These are phyloP conservation scores for Omphalea diandra DNA, from an alignment of 441 rosid genomes.

Conservation along the genomic window DNA sequence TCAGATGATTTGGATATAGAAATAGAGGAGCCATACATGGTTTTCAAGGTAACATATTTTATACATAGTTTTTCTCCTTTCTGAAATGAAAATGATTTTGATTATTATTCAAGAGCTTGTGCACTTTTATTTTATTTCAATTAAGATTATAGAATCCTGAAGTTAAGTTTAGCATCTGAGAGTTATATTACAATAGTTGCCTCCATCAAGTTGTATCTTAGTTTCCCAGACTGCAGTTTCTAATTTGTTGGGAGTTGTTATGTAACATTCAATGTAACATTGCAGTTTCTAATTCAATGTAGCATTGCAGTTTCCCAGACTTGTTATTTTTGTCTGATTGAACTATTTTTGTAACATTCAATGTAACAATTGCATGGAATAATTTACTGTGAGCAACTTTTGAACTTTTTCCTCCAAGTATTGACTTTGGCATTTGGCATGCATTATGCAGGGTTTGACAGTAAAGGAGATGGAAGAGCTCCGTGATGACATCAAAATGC, in stretches of 20 bases:
- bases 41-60: conserved; percentile 68
- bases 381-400: not conserved
- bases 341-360: not conserved
- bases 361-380: not conserved
- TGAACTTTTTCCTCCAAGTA: not conserved
- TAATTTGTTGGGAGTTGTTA: not conserved
- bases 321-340: not conserved
- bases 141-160: not conserved
- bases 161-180: not conserved
- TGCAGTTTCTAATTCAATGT: no score
- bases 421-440: conserved; percentile 21
- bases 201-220: not conserved
- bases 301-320: no score
- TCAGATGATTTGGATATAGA: conserved; percentile 82
- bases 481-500: conserved; percentile 90
- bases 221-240: not conserved
- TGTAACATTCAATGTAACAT: no score
- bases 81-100: not conserved
- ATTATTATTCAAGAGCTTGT: not conserved
- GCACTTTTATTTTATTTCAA: not conserved
- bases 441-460: conserved; percentile 67
- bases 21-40: conserved; percentile 80
- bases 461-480: conserved; percentile 94
- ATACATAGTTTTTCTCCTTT: not conserved
- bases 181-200: not conserved